Conservation (phyloP, 495 filamentous ascomycete genomes). For the Pseudomonodictys pantanalensis region DNA sequence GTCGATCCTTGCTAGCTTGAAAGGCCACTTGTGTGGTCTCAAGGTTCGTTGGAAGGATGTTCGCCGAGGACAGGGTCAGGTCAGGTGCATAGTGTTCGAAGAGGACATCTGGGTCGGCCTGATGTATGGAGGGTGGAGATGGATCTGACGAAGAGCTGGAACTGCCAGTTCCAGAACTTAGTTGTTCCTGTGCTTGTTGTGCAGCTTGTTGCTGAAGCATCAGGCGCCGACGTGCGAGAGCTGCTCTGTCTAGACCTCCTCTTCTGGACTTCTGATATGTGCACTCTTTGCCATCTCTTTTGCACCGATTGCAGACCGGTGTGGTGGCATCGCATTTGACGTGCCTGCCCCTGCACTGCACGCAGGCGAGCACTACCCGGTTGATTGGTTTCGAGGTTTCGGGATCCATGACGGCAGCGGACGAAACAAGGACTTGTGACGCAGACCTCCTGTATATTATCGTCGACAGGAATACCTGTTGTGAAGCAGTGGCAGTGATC, state of each 20-base stretch:
- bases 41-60: background rate
- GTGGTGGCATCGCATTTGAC: constrained; percentile 29
- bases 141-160: background rate
- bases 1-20: constrained; percentile 8
- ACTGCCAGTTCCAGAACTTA: too few relatives aligned
- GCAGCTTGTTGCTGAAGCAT: constrained; percentile 16
- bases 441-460: too few relatives aligned
- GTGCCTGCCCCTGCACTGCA: constrained; percentile 22
- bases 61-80: background rate
- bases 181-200: constrained; percentile 4
- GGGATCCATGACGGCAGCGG: background rate
- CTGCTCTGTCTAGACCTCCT: constrained; percentile 29
- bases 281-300: constrained; percentile 29
- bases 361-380: constrained; percentile 22
- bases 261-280: constrained; percentile 24
- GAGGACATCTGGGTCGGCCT: background rate
- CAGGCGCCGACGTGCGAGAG: constrained; percentile 19
- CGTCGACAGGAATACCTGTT: too few relatives aligned
- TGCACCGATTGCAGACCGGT: constrained; percentile 23
- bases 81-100: background rate
- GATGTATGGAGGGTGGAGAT: constrained; percentile 5
- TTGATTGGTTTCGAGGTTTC: constrained; percentile 9
- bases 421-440: background rate
- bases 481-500: too few relatives aligned
- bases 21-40: constrained; percentile 7